These are phyloP conservation scores for Climacium dendroides DNA, from an alignment of 225 moss, liverwort and hornwort genomes.

Conservation along the genomic window DNA sequence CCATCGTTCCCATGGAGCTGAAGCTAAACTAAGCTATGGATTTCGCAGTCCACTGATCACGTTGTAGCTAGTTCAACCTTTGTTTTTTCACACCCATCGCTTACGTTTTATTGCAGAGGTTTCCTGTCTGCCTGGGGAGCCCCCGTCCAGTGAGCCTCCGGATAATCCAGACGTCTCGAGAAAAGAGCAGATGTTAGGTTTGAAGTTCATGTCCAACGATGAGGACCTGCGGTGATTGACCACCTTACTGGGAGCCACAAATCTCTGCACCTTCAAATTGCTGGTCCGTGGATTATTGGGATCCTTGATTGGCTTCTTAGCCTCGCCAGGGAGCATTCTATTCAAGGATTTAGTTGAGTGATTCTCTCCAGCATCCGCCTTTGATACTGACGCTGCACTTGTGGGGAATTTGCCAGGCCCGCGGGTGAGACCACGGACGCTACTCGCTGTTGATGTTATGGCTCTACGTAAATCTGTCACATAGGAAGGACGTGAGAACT, in stretches of 20 bases:
- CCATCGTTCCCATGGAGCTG: not conserved
- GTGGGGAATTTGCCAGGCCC: not conserved
- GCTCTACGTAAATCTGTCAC: not conserved
- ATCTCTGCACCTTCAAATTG: not conserved
- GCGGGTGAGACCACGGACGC: not conserved
- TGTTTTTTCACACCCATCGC: slow-evolving; percentile 14
- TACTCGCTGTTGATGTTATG: not conserved
- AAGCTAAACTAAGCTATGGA: not conserved
- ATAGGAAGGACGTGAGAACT: not conserved
- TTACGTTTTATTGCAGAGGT: slow-evolving; percentile 4
- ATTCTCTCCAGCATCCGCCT: not conserved
- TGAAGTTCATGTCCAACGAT: not conserved
- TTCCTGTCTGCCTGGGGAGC: not conserved
- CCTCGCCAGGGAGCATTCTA: not conserved
- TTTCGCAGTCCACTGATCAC: not conserved
- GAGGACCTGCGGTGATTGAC: not conserved
- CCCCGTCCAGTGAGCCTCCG: not conserved
- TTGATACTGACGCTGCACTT: not conserved
- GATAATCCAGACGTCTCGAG: not conserved
- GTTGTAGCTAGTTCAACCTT: not conserved
- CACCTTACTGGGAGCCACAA: not conserved
- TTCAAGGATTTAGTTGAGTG: not conserved
- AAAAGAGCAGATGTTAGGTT: not conserved
- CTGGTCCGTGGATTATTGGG: not conserved
- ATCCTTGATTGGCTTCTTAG: not conserved